Evolutionary conservation across 768 basidiomycete genomes (phyloP).

Genomic region (Tulasnella sp.): DNA sequence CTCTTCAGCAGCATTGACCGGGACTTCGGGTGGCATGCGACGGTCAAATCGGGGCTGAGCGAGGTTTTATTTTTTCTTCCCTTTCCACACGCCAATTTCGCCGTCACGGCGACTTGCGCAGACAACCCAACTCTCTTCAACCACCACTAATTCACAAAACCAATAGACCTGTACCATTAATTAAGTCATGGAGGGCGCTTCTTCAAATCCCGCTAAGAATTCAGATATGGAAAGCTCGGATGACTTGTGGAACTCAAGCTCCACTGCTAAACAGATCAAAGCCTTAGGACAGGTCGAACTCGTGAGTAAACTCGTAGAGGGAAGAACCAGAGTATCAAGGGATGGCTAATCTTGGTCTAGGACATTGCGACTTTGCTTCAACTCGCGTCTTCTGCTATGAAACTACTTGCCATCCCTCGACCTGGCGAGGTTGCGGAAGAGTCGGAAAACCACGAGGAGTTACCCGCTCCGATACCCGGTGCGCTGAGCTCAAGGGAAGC

Average conservation of each 20-base stretch:
- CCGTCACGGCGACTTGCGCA: background rate
- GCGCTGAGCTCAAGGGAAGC: constrained; percentile 16
- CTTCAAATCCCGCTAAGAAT: background rate
- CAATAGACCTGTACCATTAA: background rate
- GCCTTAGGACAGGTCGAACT: constrained; percentile 29
- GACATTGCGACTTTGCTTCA: constrained; percentile 29
- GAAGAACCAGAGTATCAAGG: too few relatives aligned
- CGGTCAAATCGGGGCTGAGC: background rate
- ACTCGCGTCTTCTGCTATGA: constrained; percentile 29
- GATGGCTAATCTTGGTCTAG: background rate
- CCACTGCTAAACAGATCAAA: constrained; percentile 29
- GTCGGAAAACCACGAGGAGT: background rate
- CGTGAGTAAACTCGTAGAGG: constrained; percentile 6
- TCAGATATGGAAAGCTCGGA: background rate
- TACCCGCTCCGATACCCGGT: background rate
- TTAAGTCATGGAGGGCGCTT: background rate
- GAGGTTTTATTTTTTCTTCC: background rate
- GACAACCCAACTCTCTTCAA: background rate
- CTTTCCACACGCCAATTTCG: background rate
- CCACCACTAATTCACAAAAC: background rate
- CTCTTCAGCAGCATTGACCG: background rate
- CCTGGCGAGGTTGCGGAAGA: constrained; percentile 15
- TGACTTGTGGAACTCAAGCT: constrained; percentile 22
- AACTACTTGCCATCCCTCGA: constrained; percentile 21
- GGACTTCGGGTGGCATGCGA: background rate